Evolutionary conservation across 2,329 filamentous ascomycete species (phyloP).

Genomic region (Pseudocercospora vitis): DNA sequence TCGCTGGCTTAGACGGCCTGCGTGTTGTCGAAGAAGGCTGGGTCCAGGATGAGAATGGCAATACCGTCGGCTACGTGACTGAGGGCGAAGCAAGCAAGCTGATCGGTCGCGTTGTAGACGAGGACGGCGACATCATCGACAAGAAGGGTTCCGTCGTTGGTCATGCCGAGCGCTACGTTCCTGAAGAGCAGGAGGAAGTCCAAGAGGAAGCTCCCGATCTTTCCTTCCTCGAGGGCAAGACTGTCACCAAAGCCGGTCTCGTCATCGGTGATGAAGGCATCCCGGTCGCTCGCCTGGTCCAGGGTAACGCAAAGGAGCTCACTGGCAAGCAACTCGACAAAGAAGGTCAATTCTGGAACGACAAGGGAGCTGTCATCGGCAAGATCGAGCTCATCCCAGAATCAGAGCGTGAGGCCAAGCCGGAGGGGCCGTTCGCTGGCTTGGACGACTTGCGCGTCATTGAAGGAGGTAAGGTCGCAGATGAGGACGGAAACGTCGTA

Average conservation of each 20-base stretch:
- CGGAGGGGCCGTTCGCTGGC: constrained; percentile 53
- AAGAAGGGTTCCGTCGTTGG: constrained; percentile 56
- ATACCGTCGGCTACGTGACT: constrained; percentile 50
- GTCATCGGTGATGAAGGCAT: constrained; percentile 53
- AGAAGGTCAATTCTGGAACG: constrained; percentile 69
- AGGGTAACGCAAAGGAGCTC: constrained; percentile 64
- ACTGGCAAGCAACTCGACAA: constrained; percentile 70
- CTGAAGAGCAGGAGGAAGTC: constrained; percentile 63
- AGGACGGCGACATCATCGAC: constrained; percentile 55
- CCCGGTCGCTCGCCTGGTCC: constrained; percentile 63
- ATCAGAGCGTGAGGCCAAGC: constrained; percentile 57
- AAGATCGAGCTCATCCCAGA: constrained; percentile 67
- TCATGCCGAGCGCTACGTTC: constrained; percentile 56
- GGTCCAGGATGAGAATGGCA: constrained; percentile 53
- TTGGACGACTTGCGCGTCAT: constrained; percentile 51
- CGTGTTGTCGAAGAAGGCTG: constrained; percentile 52
- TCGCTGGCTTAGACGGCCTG: constrained; percentile 53
- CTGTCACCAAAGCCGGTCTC: constrained; percentile 52
- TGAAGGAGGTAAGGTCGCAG: constrained; percentile 50
- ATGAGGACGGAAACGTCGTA: constrained; percentile 53
- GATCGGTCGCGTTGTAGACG: constrained; percentile 51
- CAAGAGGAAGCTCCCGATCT: constrained; percentile 47
- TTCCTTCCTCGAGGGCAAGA: constrained; percentile 49
- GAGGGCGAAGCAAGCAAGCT: constrained; percentile 55
- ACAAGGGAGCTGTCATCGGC: constrained; percentile 69